Percentiles rank a stretch among this genome's conserved stretches.
Evolutionary conservation across 2,329 filamentous ascomycete species (phyloP).

Genomic region (Lasiodiplodia gonubiensis): DNA sequence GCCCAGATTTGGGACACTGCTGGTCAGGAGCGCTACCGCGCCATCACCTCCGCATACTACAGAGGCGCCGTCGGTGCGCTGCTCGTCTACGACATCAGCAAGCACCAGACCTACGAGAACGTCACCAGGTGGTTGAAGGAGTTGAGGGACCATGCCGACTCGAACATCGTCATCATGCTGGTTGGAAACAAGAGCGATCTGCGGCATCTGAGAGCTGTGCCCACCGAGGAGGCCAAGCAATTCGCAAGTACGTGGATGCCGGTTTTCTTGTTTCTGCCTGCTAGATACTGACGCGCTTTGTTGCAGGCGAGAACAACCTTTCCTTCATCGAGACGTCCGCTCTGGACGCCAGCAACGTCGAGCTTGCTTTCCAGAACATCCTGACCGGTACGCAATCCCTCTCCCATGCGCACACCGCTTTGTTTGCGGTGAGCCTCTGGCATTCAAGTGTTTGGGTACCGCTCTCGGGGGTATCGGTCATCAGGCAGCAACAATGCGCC

Average conservation of each 20-base stretch:
- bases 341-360: slow-evolving; percentile 97
- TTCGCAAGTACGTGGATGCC: slow-evolving; percentile 79
- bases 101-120: slow-evolving; percentile 99
- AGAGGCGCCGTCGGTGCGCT: slow-evolving; percentile 95
- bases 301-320: slow-evolving; percentile 88
- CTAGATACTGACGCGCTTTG: slow-evolving; percentile 11
- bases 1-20: slow-evolving; percentile 99
- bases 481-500: slow-evolving; percentile 3
- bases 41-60: slow-evolving; percentile 99
- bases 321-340: slow-evolving; percentile 99
- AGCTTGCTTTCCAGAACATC: slow-evolving; percentile 99
- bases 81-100: slow-evolving; percentile 99
- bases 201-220: slow-evolving; percentile 94
- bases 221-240: slow-evolving; percentile 95
- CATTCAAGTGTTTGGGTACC: not conserved
- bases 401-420: not conserved
- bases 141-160: slow-evolving; percentile 95
- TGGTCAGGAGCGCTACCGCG: slow-evolving; percentile 97
- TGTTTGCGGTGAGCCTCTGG: not conserved
- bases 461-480: not conserved
- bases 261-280: not conserved
- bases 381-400: slow-evolving; percentile 75
- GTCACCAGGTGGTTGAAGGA: slow-evolving; percentile 99
- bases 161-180: slow-evolving; percentile 99
- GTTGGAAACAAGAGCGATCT: slow-evolving; percentile 99